These are phyloP conservation scores for Delphinella strobiligena DNA, from an alignment of 2,329 filamentous ascomycete genomes.

Conservation along the genomic window DNA sequence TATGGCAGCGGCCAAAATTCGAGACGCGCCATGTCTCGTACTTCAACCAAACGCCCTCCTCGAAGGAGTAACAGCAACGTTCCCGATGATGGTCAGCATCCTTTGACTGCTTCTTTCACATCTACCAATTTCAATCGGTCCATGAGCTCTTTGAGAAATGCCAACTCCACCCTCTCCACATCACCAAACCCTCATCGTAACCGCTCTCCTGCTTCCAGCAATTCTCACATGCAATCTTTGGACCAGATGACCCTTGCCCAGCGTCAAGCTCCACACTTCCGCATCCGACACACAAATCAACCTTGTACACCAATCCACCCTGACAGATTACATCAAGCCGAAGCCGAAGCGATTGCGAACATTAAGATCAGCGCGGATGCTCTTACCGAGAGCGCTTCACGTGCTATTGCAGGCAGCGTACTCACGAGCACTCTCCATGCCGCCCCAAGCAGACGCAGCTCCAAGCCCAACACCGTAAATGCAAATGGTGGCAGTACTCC, in stretches of 20 bases:
- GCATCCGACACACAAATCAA: slow-evolving; percentile 41
- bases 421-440: slow-evolving; percentile 28
- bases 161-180: slow-evolving; percentile 14
- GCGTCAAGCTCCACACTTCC: slow-evolving; percentile 26
- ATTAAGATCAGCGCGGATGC: slow-evolving; percentile 79
- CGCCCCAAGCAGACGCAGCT: slow-evolving; percentile 16
- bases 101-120: slow-evolving; percentile 16
- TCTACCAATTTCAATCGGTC: slow-evolving; percentile 20
- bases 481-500: slow-evolving; percentile 28
- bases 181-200: slow-evolving; percentile 18
- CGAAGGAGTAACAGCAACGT: slow-evolving; percentile 23
- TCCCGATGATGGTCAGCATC: slow-evolving; percentile 22
- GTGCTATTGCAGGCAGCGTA: slow-evolving; percentile 77
- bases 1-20: slow-evolving; percentile 21
- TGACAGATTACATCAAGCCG: slow-evolving; percentile 73
- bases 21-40: slow-evolving; percentile 25
- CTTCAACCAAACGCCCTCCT: slow-evolving; percentile 25
- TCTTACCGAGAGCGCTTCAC: slow-evolving; percentile 82
- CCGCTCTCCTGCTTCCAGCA: slow-evolving; percentile 18
- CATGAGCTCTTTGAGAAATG: slow-evolving; percentile 24
- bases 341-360: slow-evolving; percentile 80
- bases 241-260: slow-evolving; percentile 12
- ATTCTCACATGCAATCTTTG: slow-evolving; percentile 12
- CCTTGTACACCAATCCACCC: slow-evolving; percentile 46
- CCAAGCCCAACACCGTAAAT: slow-evolving; percentile 41